Conservation (phyloP, 2,329 filamentous ascomycete species). For the Stagonosporopsis cucurbitacearum region DNA sequence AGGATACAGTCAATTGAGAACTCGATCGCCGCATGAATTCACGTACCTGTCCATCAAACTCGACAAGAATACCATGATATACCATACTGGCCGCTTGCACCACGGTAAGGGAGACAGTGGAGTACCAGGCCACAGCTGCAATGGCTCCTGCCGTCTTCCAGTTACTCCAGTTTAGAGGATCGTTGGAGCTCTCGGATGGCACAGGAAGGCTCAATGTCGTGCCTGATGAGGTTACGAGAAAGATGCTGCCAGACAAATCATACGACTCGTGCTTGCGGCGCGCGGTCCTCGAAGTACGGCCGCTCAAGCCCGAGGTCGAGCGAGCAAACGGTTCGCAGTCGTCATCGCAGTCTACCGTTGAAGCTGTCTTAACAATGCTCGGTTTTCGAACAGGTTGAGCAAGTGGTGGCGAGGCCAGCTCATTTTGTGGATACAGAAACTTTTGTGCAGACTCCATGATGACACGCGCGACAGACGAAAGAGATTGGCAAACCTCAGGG, state of each 20-base stretch:
- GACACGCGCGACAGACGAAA: not conserved
- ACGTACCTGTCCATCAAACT: slow-evolving; percentile 26
- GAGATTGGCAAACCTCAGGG: not conserved
- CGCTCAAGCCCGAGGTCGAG: not conserved
- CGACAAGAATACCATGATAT: slow-evolving; percentile 17
- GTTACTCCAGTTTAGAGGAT: slow-evolving; percentile 35
- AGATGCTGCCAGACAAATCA: slow-evolving; percentile 33
- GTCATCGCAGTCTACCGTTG: slow-evolving; percentile 2
- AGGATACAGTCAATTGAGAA: not conserved
- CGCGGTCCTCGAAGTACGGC: not conserved
- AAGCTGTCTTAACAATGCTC: slow-evolving; percentile 15
- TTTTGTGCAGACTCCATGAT: slow-evolving; percentile 5
- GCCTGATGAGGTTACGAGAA: slow-evolving; percentile 33
- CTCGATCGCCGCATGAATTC: not conserved
- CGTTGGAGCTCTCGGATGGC: slow-evolving; percentile 31
- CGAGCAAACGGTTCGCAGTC: not conserved
- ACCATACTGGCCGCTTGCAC: slow-evolving; percentile 31
- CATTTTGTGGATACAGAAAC: slow-evolving; percentile 21
- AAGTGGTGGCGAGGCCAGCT: slow-evolving; percentile 24
- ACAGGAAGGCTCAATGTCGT: slow-evolving; percentile 32
- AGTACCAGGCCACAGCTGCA: slow-evolving; percentile 25
- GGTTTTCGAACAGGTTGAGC: slow-evolving; percentile 22
- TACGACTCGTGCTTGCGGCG: slow-evolving; percentile 35
- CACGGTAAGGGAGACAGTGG: slow-evolving; percentile 21
- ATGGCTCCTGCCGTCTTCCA: slow-evolving; percentile 32